These are phyloP conservation scores for Cardamine chenopodiifolia DNA, from an alignment of 345 rosid genomes.

Conservation along the genomic window DNA sequence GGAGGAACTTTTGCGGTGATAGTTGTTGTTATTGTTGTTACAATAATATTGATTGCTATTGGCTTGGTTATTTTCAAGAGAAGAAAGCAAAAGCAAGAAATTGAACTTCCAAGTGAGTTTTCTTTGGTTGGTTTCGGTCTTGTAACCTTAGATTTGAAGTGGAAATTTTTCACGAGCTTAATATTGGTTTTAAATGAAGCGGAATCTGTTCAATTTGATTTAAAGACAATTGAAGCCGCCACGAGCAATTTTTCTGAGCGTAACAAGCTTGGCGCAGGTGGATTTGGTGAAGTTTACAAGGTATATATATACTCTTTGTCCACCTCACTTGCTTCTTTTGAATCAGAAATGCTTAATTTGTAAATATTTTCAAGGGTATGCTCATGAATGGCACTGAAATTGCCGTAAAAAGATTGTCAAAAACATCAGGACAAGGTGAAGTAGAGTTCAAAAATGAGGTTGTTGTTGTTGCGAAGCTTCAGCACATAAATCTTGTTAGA, in stretches of 20 bases:
- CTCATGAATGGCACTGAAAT: conserved; percentile 26
- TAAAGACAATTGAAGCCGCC: conserved; percentile 44
- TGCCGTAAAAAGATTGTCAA: conserved; percentile 58
- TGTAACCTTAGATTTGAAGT: background rate
- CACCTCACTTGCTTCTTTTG: too few relatives aligned
- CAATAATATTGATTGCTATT: conserved; percentile 18
- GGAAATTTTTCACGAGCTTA: conserved; percentile 20
- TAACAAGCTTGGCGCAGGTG: conserved; percentile 67
- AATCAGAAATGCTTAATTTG: too few relatives aligned
- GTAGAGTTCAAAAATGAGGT: conserved; percentile 62
- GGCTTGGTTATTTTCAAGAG: conserved; percentile 13
- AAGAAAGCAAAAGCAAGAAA: conserved; percentile 14
- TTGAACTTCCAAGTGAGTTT: conserved; percentile 27
- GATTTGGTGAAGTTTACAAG: conserved; percentile 70
- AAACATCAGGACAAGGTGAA: conserved; percentile 53
- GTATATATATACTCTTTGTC: conserved; percentile 26
- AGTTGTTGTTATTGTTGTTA: conserved; percentile 1
- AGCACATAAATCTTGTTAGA: conserved; percentile 61
- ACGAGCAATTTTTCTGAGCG: conserved; percentile 48
- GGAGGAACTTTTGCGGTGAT: conserved; percentile 6
- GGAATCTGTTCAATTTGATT: conserved; percentile 53
- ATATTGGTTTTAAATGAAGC: conserved; percentile 30
- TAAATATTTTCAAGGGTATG: too few relatives aligned
- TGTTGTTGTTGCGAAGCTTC: conserved; percentile 55
- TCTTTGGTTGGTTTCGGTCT: background rate